Conservation (phyloP, 73 alveolate genomes). For the Paramecium sonneborni region DNA sequence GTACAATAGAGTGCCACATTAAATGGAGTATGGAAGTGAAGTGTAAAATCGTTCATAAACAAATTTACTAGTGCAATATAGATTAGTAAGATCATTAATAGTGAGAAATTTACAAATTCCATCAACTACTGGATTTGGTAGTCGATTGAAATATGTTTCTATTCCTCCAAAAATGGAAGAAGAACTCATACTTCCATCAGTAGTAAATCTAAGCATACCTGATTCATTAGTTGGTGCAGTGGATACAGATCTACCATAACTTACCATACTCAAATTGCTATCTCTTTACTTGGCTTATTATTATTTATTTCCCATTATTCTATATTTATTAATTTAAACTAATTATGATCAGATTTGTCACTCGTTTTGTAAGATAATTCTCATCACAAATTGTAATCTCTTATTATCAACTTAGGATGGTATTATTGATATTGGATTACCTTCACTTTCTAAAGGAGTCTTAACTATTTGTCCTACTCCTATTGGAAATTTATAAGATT, state of each 20-base stretch:
- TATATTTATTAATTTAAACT: constrained; percentile 16
- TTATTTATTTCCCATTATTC: constrained; percentile 33
- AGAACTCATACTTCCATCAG: background rate
- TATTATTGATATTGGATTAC: constrained; percentile 48
- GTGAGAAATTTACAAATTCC: constrained; percentile 20
- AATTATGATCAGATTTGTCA: background rate
- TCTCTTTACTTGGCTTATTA: background rate
- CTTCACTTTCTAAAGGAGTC: constrained; percentile 40
- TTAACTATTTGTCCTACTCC: constrained; percentile 87
- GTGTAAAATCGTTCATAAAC: constrained; percentile 33
- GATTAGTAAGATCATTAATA: constrained; percentile 16
- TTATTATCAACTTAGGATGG: background rate
- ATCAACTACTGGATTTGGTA: constrained; percentile 34
- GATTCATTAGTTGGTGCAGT: constrained; percentile 42
- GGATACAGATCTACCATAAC: constrained; percentile 21
- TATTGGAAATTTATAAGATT: constrained; percentile 86
- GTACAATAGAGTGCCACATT: constrained; percentile 10
- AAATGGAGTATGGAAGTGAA: constrained; percentile 29
- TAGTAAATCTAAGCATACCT: background rate
- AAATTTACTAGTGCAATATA: constrained; percentile 22
- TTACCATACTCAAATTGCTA: constrained; percentile 3
- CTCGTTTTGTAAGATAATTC: background rate
- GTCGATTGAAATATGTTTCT: background rate
- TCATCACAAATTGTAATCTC: background rate
- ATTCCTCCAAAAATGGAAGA: background rate